Evolutionary conservation across 306 rosid genomes (phyloP).

Genomic region (Crotalaria pallida): DNA sequence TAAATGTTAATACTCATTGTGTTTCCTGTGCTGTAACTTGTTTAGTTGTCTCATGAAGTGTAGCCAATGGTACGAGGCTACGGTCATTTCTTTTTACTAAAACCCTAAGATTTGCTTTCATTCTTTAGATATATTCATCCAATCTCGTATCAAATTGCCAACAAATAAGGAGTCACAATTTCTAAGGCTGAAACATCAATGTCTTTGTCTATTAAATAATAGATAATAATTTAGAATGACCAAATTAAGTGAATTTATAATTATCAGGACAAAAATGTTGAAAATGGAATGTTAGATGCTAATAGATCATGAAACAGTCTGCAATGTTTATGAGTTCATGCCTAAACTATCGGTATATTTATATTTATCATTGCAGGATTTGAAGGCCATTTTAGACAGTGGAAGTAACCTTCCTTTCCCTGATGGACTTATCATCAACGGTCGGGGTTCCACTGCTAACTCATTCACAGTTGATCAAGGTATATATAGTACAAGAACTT

Average conservation of each 20-base stretch:
- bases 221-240: too few species aligned
- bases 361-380: constrained; percentile 40
- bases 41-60: neutral
- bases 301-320: neutral
- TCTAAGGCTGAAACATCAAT: too few species aligned
- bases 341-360: neutral
- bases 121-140: too few species aligned
- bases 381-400: constrained; percentile 66
- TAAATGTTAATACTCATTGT: neutral
- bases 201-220: too few species aligned
- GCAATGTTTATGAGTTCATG: neutral
- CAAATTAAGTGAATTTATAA: too few species aligned
- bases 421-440: constrained; percentile 82
- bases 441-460: constrained; percentile 62
- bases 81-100: too few species aligned
- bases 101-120: too few species aligned
- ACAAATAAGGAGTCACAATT: too few species aligned
- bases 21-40: neutral
- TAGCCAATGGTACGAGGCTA: too few species aligned
- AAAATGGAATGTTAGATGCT: neutral
- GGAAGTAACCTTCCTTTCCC: constrained; percentile 85
- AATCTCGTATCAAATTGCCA: too few species aligned
- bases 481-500: neutral
- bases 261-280: neutral
- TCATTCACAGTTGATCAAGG: constrained; percentile 81